Evolutionary conservation across 345 rosid genomes (phyloP).

Genomic region (Lepidium aucheri): DNA sequence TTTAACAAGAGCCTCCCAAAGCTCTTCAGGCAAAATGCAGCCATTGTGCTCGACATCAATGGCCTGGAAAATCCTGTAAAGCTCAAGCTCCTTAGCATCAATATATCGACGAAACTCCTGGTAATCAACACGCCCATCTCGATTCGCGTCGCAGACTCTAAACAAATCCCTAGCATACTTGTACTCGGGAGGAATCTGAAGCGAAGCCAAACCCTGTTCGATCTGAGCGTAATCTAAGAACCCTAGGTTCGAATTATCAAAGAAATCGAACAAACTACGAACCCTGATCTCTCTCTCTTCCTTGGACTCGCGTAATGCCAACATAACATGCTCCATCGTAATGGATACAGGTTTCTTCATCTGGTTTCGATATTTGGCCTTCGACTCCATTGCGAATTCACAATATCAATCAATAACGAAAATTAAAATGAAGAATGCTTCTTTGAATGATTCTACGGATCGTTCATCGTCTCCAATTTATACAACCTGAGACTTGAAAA

Average conservation of each 20-base stretch:
- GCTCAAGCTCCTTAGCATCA: slow-evolving; percentile 81
- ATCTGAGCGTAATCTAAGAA: slow-evolving; percentile 76
- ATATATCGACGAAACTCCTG: slow-evolving; percentile 83
- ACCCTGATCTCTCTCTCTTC: slow-evolving; percentile 84
- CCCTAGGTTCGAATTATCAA: slow-evolving; percentile 55
- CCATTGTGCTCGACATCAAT: slow-evolving; percentile 86
- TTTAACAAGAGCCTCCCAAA: slow-evolving; percentile 80
- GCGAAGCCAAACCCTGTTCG: slow-evolving; percentile 72
- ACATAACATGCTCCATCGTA: slow-evolving; percentile 76
- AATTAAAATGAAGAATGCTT: background rate
- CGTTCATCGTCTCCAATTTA: background rate
- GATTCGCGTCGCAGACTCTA: slow-evolving; percentile 76
- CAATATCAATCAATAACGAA: background rate
- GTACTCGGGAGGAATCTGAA: slow-evolving; percentile 80
- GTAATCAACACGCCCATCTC: slow-evolving; percentile 89
- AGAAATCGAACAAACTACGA: slow-evolving; percentile 71
- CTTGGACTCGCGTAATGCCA: slow-evolving; percentile 73
- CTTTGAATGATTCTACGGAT: slow-evolving; percentile 17
- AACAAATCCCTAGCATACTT: slow-evolving; percentile 87
- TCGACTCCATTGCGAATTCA: slow-evolving; percentile 33
- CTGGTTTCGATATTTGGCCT: slow-evolving; percentile 33
- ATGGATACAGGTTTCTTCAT: slow-evolving; percentile 44
- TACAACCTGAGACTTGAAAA: background rate
- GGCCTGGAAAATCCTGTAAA: slow-evolving; percentile 64
- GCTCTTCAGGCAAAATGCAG: slow-evolving; percentile 94